Conservation (phyloP, 305 asterid genomes). For the Fraxinus nigra region DNA sequence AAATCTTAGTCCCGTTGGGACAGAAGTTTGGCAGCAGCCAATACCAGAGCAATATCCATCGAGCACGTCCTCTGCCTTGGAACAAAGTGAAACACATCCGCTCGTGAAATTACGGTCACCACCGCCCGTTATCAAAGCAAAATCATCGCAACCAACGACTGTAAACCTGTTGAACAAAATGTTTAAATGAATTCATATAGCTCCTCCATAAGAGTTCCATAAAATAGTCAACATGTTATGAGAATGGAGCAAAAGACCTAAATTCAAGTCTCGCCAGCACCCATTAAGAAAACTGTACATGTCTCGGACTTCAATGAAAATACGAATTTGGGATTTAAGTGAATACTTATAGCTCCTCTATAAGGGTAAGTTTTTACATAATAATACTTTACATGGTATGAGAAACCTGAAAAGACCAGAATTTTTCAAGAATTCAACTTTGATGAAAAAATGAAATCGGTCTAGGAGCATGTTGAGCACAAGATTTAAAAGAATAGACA, state of each 20-base stretch:
- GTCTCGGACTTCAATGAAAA: background rate
- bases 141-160: constrained; percentile 55
- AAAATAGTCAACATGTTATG: background rate
- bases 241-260: background rate
- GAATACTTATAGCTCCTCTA: background rate
- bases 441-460: background rate
- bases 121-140: constrained; percentile 29
- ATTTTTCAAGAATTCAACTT: background rate
- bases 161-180: constrained; percentile 21
- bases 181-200: background rate
- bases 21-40: constrained; percentile 52
- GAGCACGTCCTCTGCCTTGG: constrained; percentile 24
- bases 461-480: background rate
- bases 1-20: constrained; percentile 38
- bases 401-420: background rate
- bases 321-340: background rate
- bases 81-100: constrained; percentile 47
- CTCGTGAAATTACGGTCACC: constrained; percentile 32
- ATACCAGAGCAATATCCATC: constrained; percentile 48
- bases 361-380: background rate
- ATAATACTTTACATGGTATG: background rate
- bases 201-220: background rate
- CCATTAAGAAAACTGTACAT: background rate
- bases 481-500: background rate
- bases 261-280: background rate